phyloP scores from a whole-genome alignment of 169 alveolate genomes.

The Plasmodium chabaudi region DNA sequence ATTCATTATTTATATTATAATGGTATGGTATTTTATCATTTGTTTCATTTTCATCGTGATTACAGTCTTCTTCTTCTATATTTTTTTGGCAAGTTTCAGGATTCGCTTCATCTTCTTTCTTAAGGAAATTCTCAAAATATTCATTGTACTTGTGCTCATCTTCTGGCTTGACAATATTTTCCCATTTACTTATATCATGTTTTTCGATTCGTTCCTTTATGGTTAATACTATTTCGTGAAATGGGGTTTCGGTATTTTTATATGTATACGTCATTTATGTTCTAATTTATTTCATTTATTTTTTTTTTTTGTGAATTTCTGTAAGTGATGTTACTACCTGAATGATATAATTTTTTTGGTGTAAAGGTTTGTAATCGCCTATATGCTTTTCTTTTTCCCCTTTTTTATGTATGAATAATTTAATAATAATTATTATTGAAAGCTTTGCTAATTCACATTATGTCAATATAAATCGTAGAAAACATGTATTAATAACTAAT shows the following conservation, averaged over 20 bases:
- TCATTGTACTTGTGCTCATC: conserved; percentile 35
- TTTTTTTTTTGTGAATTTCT: not conserved
- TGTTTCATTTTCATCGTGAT: not conserved
- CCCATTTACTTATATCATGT: conserved; percentile 63
- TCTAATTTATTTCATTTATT: conserved; percentile 49
- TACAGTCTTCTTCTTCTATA: not conserved
- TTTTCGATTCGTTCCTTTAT: conserved; percentile 67
- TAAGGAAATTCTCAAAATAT: conserved; percentile 32
- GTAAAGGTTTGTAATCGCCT: no score
- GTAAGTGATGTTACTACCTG: no score
- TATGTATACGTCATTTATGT: conserved; percentile 7
- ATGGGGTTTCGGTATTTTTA: not conserved
- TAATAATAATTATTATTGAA: no score
- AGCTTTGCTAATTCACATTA: no score
- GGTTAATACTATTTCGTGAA: conserved; percentile 46
- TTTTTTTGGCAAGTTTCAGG: not conserved
- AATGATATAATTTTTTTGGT: no score
- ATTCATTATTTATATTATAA: conserved; percentile 47
- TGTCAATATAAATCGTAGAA: no score
- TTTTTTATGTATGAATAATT: no score
- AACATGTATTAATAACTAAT: no score
- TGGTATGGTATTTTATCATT: not conserved
- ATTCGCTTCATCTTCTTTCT: not conserved
- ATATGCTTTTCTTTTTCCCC: no score
- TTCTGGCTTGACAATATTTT: conserved; percentile 62